Evolutionary conservation across 2,329 filamentous ascomycete genomes (phyloP).

Genomic region (Paracoccidioides lutzii): DNA sequence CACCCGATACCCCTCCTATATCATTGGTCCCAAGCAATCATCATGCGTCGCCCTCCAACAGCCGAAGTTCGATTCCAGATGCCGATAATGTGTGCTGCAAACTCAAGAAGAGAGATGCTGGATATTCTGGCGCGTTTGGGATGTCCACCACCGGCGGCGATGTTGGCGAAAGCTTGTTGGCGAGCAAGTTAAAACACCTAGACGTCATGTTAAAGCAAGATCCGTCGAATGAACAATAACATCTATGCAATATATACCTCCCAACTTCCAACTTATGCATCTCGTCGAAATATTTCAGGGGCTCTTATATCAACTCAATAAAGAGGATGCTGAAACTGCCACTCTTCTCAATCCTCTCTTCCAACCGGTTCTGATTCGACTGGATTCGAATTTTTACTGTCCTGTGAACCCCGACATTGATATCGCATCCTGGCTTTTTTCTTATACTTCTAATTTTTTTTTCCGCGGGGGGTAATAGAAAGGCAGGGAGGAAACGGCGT

Average conservation of each 20-base stretch:
- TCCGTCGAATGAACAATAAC: neutral
- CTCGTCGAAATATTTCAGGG: neutral
- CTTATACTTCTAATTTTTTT: neutral
- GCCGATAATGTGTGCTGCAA: constrained; percentile 47
- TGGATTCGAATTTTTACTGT: neutral
- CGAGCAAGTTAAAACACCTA: constrained; percentile 52
- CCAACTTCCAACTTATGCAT: neutral
- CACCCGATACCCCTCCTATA: neutral
- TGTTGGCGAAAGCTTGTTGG: constrained; percentile 54
- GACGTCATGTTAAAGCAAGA: constrained; percentile 29
- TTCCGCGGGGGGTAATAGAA: neutral
- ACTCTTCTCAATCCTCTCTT: neutral
- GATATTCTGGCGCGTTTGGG: constrained; percentile 46
- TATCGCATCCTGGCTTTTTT: neutral
- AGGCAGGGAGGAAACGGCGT: neutral
- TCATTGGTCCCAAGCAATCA: constrained; percentile 7
- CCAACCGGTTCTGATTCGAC: neutral
- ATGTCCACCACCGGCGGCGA: constrained; percentile 25
- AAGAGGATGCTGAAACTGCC: too few species aligned
- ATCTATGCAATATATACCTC: neutral
- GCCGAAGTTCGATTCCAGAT: constrained; percentile 16
- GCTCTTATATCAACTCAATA: neutral
- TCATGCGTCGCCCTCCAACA: neutral
- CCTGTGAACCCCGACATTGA: neutral
- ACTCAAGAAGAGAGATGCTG: constrained; percentile 50